These are phyloP conservation scores for Paraurostyla sp. DNA, from an alignment of 73 alveolate species.

Conservation along the genomic window DNA sequence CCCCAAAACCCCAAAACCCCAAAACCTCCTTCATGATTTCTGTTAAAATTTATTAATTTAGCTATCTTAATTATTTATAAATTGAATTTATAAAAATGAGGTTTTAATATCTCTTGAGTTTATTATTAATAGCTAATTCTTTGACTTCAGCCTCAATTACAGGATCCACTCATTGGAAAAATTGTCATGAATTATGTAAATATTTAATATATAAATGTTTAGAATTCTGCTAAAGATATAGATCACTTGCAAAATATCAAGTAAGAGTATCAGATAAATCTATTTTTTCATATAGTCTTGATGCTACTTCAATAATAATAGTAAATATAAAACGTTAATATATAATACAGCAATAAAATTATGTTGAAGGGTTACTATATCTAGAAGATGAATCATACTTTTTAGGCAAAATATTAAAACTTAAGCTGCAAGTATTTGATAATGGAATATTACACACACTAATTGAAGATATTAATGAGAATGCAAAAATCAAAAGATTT, in stretches of 20 bases:
- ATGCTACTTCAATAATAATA: not conserved
- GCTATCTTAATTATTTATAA: no score
- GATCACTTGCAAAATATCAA: not conserved
- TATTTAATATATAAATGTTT: not conserved
- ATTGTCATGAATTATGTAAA: not conserved
- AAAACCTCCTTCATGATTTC: no score
- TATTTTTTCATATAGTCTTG: not conserved
- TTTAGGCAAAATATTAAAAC: not conserved
- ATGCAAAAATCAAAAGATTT: not conserved
- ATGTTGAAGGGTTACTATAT: not conserved
- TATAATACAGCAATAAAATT: not conserved
- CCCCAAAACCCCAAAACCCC: no score
- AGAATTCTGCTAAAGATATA: slow-evolving; percentile 34
- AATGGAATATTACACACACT: not conserved
- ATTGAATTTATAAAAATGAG: no score
- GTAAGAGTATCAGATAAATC: not conserved
- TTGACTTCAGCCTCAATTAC: slow-evolving; percentile 25
- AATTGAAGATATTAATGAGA: not conserved
- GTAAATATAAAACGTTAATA: not conserved
- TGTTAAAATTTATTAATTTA: no score
- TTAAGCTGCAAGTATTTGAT: not conserved
- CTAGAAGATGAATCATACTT: not conserved
- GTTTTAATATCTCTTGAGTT: no score
- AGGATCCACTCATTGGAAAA: slow-evolving; percentile 38
- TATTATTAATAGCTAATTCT: no score